Evolutionary conservation across 2,329 filamentous ascomycete species (phyloP), one percentile per base, ranked within the genome.

Genomic region (Fusarium clavum): DNA sequence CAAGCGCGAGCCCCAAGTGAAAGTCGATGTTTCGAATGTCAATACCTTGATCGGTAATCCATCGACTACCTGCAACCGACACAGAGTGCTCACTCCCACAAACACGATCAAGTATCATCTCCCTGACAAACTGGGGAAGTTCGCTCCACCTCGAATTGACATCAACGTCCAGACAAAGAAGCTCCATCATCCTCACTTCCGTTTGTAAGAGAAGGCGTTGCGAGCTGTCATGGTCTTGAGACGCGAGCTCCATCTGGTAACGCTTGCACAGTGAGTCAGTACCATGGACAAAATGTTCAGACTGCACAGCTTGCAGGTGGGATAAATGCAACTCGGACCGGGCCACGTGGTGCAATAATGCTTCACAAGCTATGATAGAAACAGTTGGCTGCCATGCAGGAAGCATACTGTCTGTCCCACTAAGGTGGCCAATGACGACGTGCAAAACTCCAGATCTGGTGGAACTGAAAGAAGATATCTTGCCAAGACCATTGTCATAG

Each of bases 91-190:
- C 3, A 14, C 7, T 25, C 5, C 55, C 45, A 43, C 11, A 43
- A 13, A 57, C 27, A 20, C 55, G 55, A 43, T 43, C 25, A 13
- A 57, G n/a, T 5, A 57, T 57, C 55, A 51, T 57, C 16, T 51
- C 34, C 16, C 55, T 25, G 1, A 34, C 55, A 16, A 12, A 13
- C 1, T 57, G 27, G 0, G 55, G 55, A 16, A 25, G 49, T 10
- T 20, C 20, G 7, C 24, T 40, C 55, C 55, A 57, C 16, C 14
- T 22, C 2, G 46, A 43, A 18, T 57, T 52, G 4, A 57, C 27
- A 3, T 57, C 38, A 43, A 57, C 10, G 8, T 7, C 18, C 1
- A 57, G 46, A 7, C 55, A 57, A 8, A 57, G 34, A 34, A 32
- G 34, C 12, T 57, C 25, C 46, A 57, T 20, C 18, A 57, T 13